Conservation (phyloP, 306 rosid genomes). For the Abrus pulchellus region DNA sequence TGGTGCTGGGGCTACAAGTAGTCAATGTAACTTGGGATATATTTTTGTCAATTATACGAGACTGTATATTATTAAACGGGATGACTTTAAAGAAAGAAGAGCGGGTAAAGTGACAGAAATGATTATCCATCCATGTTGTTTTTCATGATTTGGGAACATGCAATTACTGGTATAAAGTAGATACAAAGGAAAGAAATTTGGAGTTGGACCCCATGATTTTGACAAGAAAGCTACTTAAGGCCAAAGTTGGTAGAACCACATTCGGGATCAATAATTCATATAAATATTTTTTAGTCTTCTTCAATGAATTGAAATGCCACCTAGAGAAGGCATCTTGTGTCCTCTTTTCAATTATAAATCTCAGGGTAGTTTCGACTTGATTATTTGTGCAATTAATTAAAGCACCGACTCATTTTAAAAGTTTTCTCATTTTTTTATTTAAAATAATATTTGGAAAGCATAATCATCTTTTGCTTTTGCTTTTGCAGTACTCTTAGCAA, state of each 20-base stretch:
- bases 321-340: neutral
- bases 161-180: neutral
- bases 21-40: neutral
- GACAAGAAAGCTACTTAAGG: constrained; percentile 42
- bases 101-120: constrained; percentile 9
- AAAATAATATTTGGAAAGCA: neutral
- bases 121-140: neutral
- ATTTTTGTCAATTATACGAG: neutral
- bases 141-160: neutral
- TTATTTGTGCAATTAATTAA: neutral
- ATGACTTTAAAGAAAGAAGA: constrained; percentile 26
- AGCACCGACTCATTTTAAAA: neutral
- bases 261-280: neutral
- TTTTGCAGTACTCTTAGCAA: too few species aligned
- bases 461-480: neutral
- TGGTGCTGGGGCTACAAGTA: neutral
- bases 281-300: neutral
- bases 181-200: constrained; percentile 12
- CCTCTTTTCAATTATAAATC: neutral
- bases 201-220: constrained; percentile 27
- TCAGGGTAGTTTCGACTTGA: neutral
- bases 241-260: constrained; percentile 42
- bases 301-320: neutral
- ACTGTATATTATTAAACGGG: neutral
- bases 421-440: neutral